These are phyloP conservation scores for Vicia faba DNA, from an alignment of 306 rosid species.

Conservation along the genomic window DNA sequence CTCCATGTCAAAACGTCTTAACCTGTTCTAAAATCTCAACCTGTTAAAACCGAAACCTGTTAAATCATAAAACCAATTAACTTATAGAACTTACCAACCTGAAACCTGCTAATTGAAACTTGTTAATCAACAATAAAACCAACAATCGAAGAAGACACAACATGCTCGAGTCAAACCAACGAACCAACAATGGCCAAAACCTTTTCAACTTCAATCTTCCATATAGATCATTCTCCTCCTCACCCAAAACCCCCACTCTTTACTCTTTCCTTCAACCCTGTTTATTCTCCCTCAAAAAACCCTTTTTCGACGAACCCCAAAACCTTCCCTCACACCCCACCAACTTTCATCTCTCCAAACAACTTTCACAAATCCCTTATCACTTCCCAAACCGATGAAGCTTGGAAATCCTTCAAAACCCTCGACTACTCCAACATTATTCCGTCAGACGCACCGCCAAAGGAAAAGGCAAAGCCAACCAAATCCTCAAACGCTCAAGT, in stretches of 20 bases:
- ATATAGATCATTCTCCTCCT: slow-evolving; percentile 45
- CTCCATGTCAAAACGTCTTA: too few species aligned
- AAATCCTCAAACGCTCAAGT: too few species aligned
- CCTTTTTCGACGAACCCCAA: slow-evolving; percentile 23
- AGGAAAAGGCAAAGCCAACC: too few species aligned
- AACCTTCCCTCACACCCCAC: slow-evolving; percentile 46
- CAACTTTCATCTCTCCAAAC: slow-evolving; percentile 52
- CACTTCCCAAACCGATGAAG: slow-evolving; percentile 62
- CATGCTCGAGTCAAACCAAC: not conserved
- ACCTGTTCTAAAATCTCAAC: too few species aligned
- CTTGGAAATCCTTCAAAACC: slow-evolving; percentile 86
- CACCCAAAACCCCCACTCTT: slow-evolving; percentile 58
- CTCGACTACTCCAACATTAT: too few species aligned
- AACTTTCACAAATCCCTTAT: slow-evolving; percentile 70
- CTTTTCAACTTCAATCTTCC: slow-evolving; percentile 35
- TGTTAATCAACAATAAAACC: too few species aligned
- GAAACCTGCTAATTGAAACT: too few species aligned
- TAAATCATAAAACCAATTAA: too few species aligned
- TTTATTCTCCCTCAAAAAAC: slow-evolving; percentile 58
- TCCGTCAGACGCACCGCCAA: too few species aligned
- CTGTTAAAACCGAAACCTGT: too few species aligned
- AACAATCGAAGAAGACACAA: not conserved
- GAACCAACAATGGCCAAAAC: slow-evolving; percentile 52
- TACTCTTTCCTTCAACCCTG: slow-evolving; percentile 91
- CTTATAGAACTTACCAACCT: too few species aligned